These are phyloP conservation scores for Candida sithepensis DNA, from an alignment of 805 yeast species.

Conservation along the genomic window DNA sequence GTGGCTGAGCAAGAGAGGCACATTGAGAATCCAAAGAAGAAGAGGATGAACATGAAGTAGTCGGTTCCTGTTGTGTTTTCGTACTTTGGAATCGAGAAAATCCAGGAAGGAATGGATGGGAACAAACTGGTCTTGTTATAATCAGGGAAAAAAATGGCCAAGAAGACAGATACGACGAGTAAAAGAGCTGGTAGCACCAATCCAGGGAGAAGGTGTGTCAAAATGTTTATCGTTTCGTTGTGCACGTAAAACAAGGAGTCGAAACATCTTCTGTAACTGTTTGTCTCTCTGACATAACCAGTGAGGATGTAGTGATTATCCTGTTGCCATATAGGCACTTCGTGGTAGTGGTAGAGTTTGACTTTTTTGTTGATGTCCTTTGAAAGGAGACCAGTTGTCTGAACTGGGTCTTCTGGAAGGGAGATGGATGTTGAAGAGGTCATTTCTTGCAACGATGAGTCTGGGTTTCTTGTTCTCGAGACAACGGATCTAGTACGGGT, in stretches of 20 bases:
- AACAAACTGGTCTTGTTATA: conserved; percentile 15
- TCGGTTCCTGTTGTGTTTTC: conserved; percentile 32
- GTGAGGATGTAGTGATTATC: conserved; percentile 50
- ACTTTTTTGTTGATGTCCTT: not conserved
- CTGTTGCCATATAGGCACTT: conserved; percentile 52
- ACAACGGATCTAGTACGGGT: too few relatives aligned
- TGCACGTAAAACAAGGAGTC: conserved; percentile 43
- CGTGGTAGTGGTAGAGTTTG: conserved; percentile 33
- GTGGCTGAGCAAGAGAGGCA: conserved; percentile 48
- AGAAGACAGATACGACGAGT: conserved; percentile 21
- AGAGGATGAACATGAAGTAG: conserved; percentile 37
- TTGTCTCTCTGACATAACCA: conserved; percentile 49
- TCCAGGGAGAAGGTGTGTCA: conserved; percentile 49
- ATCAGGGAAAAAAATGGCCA: not conserved
- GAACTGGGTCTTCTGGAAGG: not conserved
- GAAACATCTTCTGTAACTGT: conserved; percentile 36
- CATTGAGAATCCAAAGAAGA: conserved; percentile 41
- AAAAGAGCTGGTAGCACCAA: conserved; percentile 27
- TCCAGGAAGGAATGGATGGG: conserved; percentile 20
- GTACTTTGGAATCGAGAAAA: conserved; percentile 26
- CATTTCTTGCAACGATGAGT: not conserved
- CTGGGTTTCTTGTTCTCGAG: not conserved
- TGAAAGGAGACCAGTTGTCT: not conserved
- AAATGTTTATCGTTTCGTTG: conserved; percentile 52
- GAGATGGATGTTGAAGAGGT: too few relatives aligned